Conservation (phyloP, 106 monocot genomes). For the Allium fistulosum region DNA sequence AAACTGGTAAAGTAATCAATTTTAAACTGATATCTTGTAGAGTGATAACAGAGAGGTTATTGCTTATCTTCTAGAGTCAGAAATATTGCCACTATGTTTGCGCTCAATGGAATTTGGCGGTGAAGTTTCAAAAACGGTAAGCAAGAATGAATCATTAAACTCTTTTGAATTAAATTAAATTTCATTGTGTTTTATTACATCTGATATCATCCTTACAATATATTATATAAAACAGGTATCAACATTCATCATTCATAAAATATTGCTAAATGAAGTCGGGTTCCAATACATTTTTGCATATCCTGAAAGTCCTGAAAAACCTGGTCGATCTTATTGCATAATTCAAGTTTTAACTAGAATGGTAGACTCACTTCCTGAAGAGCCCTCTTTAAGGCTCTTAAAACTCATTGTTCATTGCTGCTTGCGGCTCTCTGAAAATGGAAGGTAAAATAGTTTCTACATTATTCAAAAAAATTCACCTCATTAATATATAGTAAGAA, state of each 20-base stretch:
- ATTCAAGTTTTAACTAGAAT: slow-evolving; percentile 23
- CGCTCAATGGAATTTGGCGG: slow-evolving; percentile 73
- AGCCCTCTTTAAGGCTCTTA: slow-evolving; percentile 38
- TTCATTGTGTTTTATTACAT: not conserved
- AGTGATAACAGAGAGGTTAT: slow-evolving; percentile 67
- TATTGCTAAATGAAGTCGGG: slow-evolving; percentile 53
- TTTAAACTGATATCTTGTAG: slow-evolving; percentile 30
- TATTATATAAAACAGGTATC: slow-evolving; percentile 28
- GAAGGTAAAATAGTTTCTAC: slow-evolving; percentile 11
- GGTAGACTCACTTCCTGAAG: slow-evolving; percentile 20
- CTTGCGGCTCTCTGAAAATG: slow-evolving; percentile 28
- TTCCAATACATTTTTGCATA: slow-evolving; percentile 40
- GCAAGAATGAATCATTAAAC: not conserved
- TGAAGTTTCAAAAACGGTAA: slow-evolving; percentile 76
- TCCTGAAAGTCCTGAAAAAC: slow-evolving; percentile 30
- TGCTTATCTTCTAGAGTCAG: slow-evolving; percentile 63
- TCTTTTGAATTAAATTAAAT: not conserved
- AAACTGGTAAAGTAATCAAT: not conserved
- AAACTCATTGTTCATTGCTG: slow-evolving; percentile 48
- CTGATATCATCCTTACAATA: not conserved
- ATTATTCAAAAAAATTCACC: not conserved
- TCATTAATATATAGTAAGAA: too few relatives aligned
- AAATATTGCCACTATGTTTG: slow-evolving; percentile 79
- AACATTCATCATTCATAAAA: slow-evolving; percentile 52
- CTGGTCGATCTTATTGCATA: slow-evolving; percentile 41